phyloP scores from a whole-genome alignment of 345 rosid species.

The Eucalyptus erythrocorys region DNA sequence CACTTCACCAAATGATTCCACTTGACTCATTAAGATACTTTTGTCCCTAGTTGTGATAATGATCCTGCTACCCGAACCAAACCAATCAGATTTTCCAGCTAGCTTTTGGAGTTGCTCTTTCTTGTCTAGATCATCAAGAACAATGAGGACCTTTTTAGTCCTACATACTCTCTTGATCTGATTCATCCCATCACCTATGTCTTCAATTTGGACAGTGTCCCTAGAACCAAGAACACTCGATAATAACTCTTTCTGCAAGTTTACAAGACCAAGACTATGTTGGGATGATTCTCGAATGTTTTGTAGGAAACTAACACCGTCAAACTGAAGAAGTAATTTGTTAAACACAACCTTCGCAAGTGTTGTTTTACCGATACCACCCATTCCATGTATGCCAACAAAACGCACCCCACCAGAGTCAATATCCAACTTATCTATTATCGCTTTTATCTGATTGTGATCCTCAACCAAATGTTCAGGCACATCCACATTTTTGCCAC shows the following conservation, averaged over 20 bases:
- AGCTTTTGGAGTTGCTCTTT: neutral
- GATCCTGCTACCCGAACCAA: neutral
- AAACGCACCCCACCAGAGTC: neutral
- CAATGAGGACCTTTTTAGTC: neutral
- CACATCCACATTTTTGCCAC: neutral
- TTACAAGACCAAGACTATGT: neutral
- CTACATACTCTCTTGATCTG: neutral
- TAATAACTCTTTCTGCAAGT: neutral
- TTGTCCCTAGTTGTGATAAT: neutral
- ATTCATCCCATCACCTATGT: neutral
- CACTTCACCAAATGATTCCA: neutral
- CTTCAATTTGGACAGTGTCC: rapidly evolving
- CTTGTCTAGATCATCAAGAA: neutral
- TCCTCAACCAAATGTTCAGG: neutral
- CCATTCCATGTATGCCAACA: neutral
- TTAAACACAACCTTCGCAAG: neutral
- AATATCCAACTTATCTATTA: neutral
- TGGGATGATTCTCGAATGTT: neutral
- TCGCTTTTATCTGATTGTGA: rapidly evolving
- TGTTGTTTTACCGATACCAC: neutral
- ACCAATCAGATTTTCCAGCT: neutral
- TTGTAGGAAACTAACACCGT: too few species aligned
- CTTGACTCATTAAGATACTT: neutral
- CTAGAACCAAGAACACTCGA: neutral
- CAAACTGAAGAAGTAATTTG: neutral